Base-by-base conservation (phyloP, 108 stramenopile genomes). In the Aurantiochytrium sp. region DNA sequence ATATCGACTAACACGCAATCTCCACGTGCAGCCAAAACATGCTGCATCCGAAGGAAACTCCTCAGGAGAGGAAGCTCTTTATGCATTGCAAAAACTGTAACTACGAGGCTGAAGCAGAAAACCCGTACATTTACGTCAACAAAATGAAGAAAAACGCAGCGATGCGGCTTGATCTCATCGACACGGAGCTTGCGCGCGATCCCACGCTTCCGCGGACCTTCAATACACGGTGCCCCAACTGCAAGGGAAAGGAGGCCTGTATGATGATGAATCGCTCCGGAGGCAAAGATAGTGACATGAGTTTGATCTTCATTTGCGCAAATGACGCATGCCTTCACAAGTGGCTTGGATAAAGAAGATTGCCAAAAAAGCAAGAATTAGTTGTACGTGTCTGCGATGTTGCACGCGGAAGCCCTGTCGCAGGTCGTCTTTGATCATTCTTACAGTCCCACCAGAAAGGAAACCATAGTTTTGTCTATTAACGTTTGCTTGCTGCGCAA, bases 151-250 rank as follows among this genome's bases (percentile, higher is more conserved):
- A 83, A 45, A 23, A 83, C 76, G 45, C 76, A 12, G 76, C 76
- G 23, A 83, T 53, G 49, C 76, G 76, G 16, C 51, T 83, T 12
- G 76, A 83, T 83, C 76, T 55, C 12, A 23, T 83, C n/a, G 76
- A 83, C 28, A 83, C 76, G 6, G 76, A 83, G 25, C 51, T 83
- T 0, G 76, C 23, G 49, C 76, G 76, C n/a, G 76, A 83, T 45
- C 76, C 76, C 25, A 83, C 76, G 76, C 28, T 83, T 43, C 76
- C 76, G 23, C 76, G 76, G 16, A 83, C 76, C 10, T 83, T 83
- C 51, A 53, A 83, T 12, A 83, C 76, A 12, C 76, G 76, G 6
- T 83, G 76, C 76, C 76, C 76, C 23, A 47, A 53, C 3, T 83
- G 76, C 51, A 83, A 83, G 51, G 76, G 76, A 53, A 83, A 83